Base-by-base conservation (phyloP, 495 filamentous ascomycete genomes). In the Pseudomonodictys pantanalensis region DNA sequence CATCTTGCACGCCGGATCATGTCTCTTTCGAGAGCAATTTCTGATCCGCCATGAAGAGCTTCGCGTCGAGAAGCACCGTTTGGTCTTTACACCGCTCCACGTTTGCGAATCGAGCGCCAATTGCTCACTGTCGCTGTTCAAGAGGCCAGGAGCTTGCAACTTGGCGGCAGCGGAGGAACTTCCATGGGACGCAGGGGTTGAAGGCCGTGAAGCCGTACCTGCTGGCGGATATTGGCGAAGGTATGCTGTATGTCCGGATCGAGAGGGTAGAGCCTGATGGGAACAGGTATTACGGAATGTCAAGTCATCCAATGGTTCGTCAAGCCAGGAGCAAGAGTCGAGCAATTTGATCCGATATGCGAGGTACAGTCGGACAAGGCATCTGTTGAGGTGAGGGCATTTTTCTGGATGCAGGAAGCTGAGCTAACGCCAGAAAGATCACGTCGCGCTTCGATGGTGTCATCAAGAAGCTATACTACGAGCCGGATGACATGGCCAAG, bases 251-350 rank as follows among this genome's bases (percentile, higher is more conserved):
- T 54, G 20, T 39, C 12, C 9, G 26, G 15, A 1, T 51, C 0
- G 42, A 23, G 30, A 49, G 52, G 26, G 44, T 23, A 11, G 6
- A 29, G 12, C 24, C 28, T 54, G 30, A 54, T 24, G 15, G 41
- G 46, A 33, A 38, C 56, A 96, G 91, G 93, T 46, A 98, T 97
- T 68, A 90, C 91, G 64, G 93, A 98, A 75, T 95, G 93, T 72
- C 92, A 97, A 72, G 89, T 99, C 68, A 97, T 97, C 65, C 95
- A 97, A 77, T 99, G 95, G 95, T 99, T 97, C 72, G 93, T 97
- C 59, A 87, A 96, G 72, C 92, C 95, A 49, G 92, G 89, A 48
- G 95, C 95, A 23, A 85, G 90, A 52, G 91, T 99, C 64, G 92
- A 97, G 77, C 91, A 99, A 75, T 99, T 95, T 83, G 92, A 95